Evolutionary conservation across 805 yeast genomes (phyloP).

Genomic region (Candida orba): DNA sequence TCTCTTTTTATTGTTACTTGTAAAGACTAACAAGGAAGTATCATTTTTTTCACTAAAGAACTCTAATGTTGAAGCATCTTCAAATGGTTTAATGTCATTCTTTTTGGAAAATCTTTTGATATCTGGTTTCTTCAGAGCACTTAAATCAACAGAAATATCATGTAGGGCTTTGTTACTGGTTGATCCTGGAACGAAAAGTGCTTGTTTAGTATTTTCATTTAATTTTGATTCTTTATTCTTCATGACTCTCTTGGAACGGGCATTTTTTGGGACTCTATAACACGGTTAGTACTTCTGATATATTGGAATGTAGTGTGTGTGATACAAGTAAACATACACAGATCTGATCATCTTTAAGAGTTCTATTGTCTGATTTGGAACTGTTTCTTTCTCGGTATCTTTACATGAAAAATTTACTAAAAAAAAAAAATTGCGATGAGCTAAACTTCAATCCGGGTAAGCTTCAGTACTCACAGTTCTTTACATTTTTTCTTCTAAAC

Average conservation of each 20-base stretch:
- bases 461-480: neutral
- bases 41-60: constrained; percentile 95
- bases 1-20: constrained; percentile 81
- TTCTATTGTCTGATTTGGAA: neutral
- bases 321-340: constrained; percentile 3
- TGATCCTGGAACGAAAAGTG: constrained; percentile 86
- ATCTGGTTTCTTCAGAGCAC: constrained; percentile 87
- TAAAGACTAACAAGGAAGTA: constrained; percentile 71
- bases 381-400: neutral
- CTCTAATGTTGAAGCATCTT: constrained; percentile 77
- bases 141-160: constrained; percentile 81
- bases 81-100: constrained; percentile 89
- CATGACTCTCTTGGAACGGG: constrained; percentile 90
- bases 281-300: constrained; percentile 13
- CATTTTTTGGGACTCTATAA: constrained; percentile 76
- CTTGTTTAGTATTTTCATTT: constrained; percentile 83
- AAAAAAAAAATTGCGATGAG: constrained; percentile 7
- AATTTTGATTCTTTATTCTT: constrained; percentile 84
- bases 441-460: neutral
- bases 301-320: neutral
- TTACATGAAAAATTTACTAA: neutral
- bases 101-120: constrained; percentile 81
- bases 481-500: neutral
- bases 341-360: constrained; percentile 6
- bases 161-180: constrained; percentile 73